Conservation (phyloP, 257 asterid genomes). For the Coffea eugenioides region DNA sequence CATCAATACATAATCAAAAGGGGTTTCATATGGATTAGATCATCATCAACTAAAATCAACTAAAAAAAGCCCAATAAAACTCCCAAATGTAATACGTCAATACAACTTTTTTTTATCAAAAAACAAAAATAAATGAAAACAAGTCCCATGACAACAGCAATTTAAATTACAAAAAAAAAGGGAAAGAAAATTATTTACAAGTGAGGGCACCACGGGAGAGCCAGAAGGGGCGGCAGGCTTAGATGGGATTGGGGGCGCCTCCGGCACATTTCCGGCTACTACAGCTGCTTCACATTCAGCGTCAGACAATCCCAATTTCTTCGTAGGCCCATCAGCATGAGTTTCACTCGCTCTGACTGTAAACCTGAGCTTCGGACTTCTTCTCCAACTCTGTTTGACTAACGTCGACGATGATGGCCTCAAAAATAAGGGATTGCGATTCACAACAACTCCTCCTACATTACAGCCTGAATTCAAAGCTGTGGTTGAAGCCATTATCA, state of each 20-base stretch:
- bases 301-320: constrained; percentile 56
- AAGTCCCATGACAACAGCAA: not conserved
- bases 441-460: constrained; percentile 5
- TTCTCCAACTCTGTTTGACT: constrained; percentile 1
- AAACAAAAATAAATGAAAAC: too few relatives aligned
- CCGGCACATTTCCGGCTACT: constrained; percentile 79
- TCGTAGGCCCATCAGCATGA: constrained; percentile 30
- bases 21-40: not conserved
- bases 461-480: constrained; percentile 35
- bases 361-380: constrained; percentile 4
- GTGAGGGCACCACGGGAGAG: constrained; percentile 60
- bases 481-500: constrained; percentile 42
- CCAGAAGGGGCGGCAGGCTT: constrained; percentile 75
- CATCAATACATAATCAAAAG: not conserved
- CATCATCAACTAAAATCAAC: too few relatives aligned
- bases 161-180: not conserved
- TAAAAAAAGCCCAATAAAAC: not conserved
- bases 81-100: not conserved
- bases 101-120: too few relatives aligned
- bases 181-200: constrained; percentile 41
- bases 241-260: constrained; percentile 80
- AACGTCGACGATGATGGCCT: not conserved
- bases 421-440: not conserved
- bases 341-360: constrained; percentile 43
- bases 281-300: constrained; percentile 87